Evolutionary conservation across 148 eudicot species (phyloP), one percentile per base, ranked within the genome.

Genomic region (Spergularia marina): DNA sequence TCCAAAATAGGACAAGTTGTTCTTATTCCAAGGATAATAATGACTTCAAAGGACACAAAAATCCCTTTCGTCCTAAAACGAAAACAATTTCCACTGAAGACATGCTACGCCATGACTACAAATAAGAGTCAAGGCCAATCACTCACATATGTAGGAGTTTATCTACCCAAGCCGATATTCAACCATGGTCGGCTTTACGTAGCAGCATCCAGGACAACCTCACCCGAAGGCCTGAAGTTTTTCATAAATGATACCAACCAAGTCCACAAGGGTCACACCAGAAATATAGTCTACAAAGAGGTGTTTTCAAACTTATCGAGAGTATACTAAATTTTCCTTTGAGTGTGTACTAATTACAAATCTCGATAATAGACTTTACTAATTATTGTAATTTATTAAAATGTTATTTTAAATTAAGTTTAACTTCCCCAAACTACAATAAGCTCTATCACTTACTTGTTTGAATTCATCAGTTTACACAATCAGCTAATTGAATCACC

Each of bases 91-190:
- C 75, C 75, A n/a, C 18, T 41, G 12, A 57, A 13, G 53, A 14
- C 65, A n/a, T 72, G 75, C 9, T 72, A 72, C 21, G 75, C 75
- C 12, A 72, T 58, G 75, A 72, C 75, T 18, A 72, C 58, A 57
- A 72, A 58, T 12, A 72, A 69, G 18, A 55, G 58, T 14, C n/a
- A 14, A 12, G n/a, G 58, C 10, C 17, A 55, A n/a, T 55, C 58
- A 7, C n/a, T 55, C 4, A 14, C 14, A 2, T 18, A 55, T 55
- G 58, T 55, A 2, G 58, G 58, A 7, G 58, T 55, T 14, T 55
- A 55, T 55, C 58, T 55, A 3, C 58, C n/a, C 17, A 14, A 23
- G 25, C 25, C 25, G 25, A 1, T 23, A 23, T 23, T 23, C 25
- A 23, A 1, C 25, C 25, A 23, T 23, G 25, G 25, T 23, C 25